A percentile compares a stretch with the other conserved stretches of the same genome.
These are phyloP conservation scores for Mycena galopus DNA, from an alignment of 768 basidiomycete genomes.

Conservation along the genomic window DNA sequence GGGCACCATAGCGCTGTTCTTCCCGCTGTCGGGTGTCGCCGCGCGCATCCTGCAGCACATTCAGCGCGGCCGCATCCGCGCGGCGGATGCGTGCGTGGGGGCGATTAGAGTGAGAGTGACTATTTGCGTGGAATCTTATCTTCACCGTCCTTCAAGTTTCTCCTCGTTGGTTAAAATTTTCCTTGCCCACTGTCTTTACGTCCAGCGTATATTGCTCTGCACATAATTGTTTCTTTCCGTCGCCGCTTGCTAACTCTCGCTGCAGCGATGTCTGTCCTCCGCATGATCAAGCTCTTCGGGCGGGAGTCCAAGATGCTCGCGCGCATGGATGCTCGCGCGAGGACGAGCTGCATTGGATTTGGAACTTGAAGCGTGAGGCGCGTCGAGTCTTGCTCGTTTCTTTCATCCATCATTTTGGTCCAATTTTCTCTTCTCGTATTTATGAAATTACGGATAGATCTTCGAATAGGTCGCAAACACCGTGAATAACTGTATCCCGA, in stretches of 20 bases:
- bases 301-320: conserved; percentile 72
- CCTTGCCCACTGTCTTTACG: no score
- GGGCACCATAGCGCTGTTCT: conserved; percentile 52
- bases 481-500: conserved; percentile 66
- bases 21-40: conserved; percentile 58
- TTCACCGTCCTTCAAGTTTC: no score
- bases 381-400: no score
- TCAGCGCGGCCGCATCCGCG: conserved; percentile 31
- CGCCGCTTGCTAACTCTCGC: not conserved
- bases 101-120: conserved; percentile 59
- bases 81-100: conserved; percentile 57
- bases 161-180: not conserved
- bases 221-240: no score
- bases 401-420: no score
- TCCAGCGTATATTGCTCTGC: no score
- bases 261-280: conserved; percentile 53
- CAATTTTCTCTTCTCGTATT: no score
- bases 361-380: conserved; percentile 69
- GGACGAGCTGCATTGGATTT: conserved; percentile 68
- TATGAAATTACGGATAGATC: no score
- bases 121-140: no score
- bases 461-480: conserved; percentile 61
- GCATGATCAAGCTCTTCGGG: conserved; percentile 74
- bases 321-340: conserved; percentile 68
- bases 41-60: conserved; percentile 52